Percentiles rank a stretch among this genome's conserved stretches.
phyloP scores from a whole-genome alignment of 1,284 basidiomycete species.

The Wallemia ichthyophaga region DNA sequence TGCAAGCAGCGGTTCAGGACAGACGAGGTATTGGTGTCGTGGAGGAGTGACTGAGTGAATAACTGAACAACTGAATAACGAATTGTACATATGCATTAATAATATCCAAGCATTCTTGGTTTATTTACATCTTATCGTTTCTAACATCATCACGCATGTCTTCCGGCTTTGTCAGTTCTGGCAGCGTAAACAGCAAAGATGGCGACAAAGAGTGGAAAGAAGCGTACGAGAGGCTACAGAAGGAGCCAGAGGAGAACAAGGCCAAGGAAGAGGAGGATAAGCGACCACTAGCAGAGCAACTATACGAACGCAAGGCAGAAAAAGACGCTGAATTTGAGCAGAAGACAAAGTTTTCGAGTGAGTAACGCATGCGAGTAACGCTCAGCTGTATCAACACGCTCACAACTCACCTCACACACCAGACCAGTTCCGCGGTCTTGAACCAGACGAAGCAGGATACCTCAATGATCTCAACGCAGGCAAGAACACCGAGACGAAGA shows the following conservation, averaged over 20 bases:
- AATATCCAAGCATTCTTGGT: too few species aligned
- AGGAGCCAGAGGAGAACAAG: neutral
- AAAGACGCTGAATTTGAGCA: neutral
- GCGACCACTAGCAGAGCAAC: neutral
- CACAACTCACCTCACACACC: too few species aligned
- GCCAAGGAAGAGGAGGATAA: neutral
- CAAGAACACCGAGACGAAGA: neutral
- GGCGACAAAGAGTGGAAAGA: neutral
- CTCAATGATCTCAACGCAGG: neutral
- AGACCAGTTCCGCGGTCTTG: neutral
- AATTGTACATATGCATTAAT: neutral
- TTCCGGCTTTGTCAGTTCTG: neutral
- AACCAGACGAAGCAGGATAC: neutral
- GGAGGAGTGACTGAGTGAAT: neutral
- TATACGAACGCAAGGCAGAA: neutral
- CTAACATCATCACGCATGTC: neutral
- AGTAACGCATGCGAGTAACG: neutral
- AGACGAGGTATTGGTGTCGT: neutral
- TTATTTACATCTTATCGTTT: too few species aligned
- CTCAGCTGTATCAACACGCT: too few species aligned
- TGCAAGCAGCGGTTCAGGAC: neutral
- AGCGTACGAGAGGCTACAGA: neutral
- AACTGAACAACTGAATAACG: too few species aligned
- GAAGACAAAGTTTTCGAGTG: neutral
- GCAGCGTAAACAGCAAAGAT: neutral